Percentiles rank a stretch among this genome's conserved stretches.
Conservation (phyloP, 257 asterid species). For the Penstemon barbatus region DNA sequence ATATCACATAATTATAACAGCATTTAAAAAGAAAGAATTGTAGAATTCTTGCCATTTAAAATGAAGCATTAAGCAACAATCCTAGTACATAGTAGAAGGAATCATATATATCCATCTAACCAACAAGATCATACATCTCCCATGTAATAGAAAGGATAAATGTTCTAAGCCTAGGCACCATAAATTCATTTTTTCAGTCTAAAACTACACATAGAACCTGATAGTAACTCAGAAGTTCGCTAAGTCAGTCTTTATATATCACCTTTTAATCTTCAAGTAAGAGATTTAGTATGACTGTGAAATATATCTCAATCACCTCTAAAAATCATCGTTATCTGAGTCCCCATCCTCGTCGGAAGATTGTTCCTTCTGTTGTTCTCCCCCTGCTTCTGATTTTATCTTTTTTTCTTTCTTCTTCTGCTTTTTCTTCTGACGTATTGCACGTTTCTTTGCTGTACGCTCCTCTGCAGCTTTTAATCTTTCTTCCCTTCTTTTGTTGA, state of each 20-base stretch:
- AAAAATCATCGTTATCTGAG: conserved; percentile 47
- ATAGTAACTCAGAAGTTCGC: conserved; percentile 18
- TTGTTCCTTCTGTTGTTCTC: conserved; percentile 45
- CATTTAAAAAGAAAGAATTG: not conserved
- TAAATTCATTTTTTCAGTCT: not conserved
- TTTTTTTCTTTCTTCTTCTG: conserved; percentile 70
- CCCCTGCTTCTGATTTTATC: conserved; percentile 39
- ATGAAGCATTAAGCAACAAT: not conserved
- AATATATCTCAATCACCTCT: conserved; percentile 13
- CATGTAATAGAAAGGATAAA: not conserved
- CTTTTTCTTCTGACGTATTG: conserved; percentile 82
- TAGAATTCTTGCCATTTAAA: not conserved
- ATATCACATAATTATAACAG: not conserved
- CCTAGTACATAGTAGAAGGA: not conserved
- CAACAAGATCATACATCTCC: conserved; percentile 1
- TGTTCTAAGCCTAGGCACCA: conserved; percentile 10
- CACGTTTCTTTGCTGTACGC: conserved; percentile 76
- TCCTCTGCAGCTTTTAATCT: conserved; percentile 89
- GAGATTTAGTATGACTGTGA: conserved; percentile 4
- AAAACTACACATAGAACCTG: no score
- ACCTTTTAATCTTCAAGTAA: not conserved
- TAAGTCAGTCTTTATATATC: conserved; percentile 22
- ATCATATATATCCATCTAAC: not conserved
- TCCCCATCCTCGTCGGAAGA: conserved; percentile 58
- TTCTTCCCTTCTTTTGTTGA: conserved; percentile 73